Percentiles rank a stretch among this genome's conserved stretches.
Conservation (phyloP, 148 eudicot genomes). For the Persicaria maculosa region DNA sequence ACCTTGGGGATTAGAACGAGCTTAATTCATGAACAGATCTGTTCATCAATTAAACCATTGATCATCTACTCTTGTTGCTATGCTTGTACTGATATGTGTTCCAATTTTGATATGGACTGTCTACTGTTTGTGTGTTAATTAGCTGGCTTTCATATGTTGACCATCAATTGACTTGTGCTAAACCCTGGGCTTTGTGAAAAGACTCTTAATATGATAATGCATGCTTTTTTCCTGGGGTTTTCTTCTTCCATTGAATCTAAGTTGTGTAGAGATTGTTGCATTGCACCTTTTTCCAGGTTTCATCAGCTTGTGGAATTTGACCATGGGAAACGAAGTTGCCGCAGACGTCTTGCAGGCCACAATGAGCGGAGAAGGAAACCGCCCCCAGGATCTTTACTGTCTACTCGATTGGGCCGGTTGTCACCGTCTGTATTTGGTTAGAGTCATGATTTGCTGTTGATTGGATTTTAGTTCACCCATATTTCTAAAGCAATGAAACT, state of each 20-base stretch:
- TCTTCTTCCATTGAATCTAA: not conserved
- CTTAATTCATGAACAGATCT: not conserved
- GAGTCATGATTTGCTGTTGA: not conserved
- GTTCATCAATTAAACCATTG: no score
- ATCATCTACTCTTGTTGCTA: not conserved
- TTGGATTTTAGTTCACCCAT: not conserved
- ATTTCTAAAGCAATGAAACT: not conserved
- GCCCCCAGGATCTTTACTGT: constrained; percentile 62
- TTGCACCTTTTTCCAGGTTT: constrained; percentile 42
- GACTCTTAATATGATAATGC: not conserved
- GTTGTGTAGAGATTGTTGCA: not conserved
- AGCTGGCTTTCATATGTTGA: not conserved
- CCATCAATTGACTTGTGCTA: no score
- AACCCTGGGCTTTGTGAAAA: no score
- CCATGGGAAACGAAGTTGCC: constrained; percentile 85
- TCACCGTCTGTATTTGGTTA: constrained; percentile 55
- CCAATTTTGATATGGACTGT: no score
- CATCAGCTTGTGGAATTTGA: constrained; percentile 89
- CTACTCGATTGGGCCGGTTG: constrained; percentile 54
- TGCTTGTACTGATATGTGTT: not conserved
- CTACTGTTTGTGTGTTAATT: not conserved
- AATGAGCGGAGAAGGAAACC: constrained; percentile 97
- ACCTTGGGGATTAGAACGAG: no score
- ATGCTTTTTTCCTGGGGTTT: not conserved
- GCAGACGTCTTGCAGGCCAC: constrained; percentile 90